Percentiles rank a stretch among this genome's conserved stretches.
Evolutionary conservation across 2,329 filamentous ascomycete species (phyloP).

Genomic region (Celoporthe dispersa): DNA sequence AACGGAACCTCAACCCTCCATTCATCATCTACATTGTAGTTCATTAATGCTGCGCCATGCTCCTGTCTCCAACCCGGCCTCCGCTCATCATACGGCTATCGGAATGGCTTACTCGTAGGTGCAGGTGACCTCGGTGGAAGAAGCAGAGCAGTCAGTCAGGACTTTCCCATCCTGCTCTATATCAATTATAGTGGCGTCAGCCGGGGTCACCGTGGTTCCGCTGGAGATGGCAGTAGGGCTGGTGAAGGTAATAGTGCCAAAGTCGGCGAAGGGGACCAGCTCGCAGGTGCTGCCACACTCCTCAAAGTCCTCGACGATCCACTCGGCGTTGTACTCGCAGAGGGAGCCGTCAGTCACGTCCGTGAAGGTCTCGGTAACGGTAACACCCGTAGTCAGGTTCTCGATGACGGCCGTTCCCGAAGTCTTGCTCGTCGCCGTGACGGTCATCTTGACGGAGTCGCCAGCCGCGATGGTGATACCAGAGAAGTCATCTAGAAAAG

Average conservation of each 20-base stretch:
- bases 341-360: slow-evolving; percentile 45
- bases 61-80: not conserved
- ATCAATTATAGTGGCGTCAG: slow-evolving; percentile 66
- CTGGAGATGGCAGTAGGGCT: slow-evolving; percentile 36
- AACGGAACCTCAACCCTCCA: not conserved
- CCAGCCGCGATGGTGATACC: slow-evolving; percentile 33
- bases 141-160: slow-evolving; percentile 39
- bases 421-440: slow-evolving; percentile 45
- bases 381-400: slow-evolving; percentile 54
- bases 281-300: slow-evolving; percentile 34
- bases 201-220: slow-evolving; percentile 39
- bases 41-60: not conserved
- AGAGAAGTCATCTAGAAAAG: slow-evolving; percentile 26
- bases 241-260: slow-evolving; percentile 51
- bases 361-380: slow-evolving; percentile 54
- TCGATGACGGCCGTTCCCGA: slow-evolving; percentile 50
- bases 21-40: not conserved
- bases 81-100: not conserved
- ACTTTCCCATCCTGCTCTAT: slow-evolving; percentile 68
- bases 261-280: slow-evolving; percentile 52
- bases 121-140: slow-evolving; percentile 32
- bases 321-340: slow-evolving; percentile 63
- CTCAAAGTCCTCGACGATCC: slow-evolving; percentile 64
- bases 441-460: slow-evolving; percentile 37
- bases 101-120: slow-evolving; percentile 41